Conservation (phyloP, 257 asterid genomes). For the Petunia axillaris region DNA sequence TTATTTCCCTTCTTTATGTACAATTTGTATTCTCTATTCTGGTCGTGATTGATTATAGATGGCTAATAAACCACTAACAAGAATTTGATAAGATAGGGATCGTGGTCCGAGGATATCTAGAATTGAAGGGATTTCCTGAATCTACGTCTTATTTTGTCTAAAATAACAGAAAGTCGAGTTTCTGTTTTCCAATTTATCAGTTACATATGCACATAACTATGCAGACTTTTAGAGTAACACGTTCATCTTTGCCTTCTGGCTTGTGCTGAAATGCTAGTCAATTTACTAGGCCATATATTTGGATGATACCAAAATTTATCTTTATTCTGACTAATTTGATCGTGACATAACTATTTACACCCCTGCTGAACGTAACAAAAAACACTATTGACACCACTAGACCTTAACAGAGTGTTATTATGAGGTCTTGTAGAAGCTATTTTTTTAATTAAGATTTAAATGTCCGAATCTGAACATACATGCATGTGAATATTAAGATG, state of each 20-base stretch:
- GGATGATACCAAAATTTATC: neutral
- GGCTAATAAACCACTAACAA: no score
- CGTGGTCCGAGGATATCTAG: neutral
- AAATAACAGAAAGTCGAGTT: neutral
- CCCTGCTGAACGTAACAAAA: neutral
- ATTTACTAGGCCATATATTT: conserved; percentile 6
- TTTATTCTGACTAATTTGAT: neutral
- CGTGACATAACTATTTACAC: neutral
- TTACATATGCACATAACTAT: neutral
- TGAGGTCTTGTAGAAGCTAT: no score
- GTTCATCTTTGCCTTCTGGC: conserved; percentile 10
- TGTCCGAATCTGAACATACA: no score
- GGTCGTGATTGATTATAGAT: no score
- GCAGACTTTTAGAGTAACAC: neutral
- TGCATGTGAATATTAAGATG: no score
- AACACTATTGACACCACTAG: no score
- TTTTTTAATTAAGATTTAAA: no score
- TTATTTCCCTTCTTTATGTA: no score
- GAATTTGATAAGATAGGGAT: no score
- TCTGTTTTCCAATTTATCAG: neutral
- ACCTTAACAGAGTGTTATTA: no score
- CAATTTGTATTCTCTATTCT: no score
- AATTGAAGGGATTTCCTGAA: neutral
- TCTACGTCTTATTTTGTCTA: neutral
- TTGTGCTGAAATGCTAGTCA: neutral